Evolutionary conservation across 75 land plant genomes (phyloP).

Genomic region (Cryptomeria japonica): DNA sequence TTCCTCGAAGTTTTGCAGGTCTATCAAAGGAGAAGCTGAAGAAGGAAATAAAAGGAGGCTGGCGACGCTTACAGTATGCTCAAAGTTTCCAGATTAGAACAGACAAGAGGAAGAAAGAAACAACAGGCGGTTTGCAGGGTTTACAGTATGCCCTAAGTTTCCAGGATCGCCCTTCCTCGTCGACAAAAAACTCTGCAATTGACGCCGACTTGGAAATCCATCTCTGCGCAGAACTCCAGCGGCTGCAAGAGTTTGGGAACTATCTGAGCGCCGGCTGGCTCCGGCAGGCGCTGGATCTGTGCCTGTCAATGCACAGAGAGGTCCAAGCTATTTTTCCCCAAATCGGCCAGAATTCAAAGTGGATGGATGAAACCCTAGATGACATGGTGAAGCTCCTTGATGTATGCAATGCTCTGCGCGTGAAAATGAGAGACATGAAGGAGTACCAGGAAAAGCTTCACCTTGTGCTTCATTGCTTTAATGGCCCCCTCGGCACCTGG

Average conservation of each 20-base stretch:
- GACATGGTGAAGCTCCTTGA: background rate
- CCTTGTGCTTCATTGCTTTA: conserved; percentile 14
- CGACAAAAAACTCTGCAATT: background rate
- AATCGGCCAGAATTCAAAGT: conserved; percentile 8
- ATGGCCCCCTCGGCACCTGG: background rate
- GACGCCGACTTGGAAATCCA: conserved; percentile 14
- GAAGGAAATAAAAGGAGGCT: background rate
- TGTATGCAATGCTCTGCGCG: conserved; percentile 9
- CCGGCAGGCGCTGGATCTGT: background rate
- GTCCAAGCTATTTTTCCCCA: conserved; percentile 21
- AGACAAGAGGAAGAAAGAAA: background rate
- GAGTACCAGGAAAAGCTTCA: conserved; percentile 15
- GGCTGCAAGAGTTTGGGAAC: conserved; percentile 10
- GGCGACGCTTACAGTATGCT: background rate
- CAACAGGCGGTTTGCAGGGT: background rate
- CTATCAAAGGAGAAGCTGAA: too few relatives aligned
- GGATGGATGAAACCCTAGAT: background rate
- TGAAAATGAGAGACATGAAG: conserved; percentile 11
- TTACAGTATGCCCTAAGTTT: conserved; percentile 1
- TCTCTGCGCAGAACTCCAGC: conserved; percentile 10
- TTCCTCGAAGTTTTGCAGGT: too few relatives aligned
- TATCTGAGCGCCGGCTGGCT: conserved; percentile 10
- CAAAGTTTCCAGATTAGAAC: background rate
- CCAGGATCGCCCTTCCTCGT: background rate
- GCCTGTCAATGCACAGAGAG: conserved; percentile 9